A percentile compares a stretch with the other conserved stretches of the same genome.
phyloP scores from a whole-genome alignment of 2,329 filamentous ascomycete genomes.

The Nemania abortiva region DNA sequence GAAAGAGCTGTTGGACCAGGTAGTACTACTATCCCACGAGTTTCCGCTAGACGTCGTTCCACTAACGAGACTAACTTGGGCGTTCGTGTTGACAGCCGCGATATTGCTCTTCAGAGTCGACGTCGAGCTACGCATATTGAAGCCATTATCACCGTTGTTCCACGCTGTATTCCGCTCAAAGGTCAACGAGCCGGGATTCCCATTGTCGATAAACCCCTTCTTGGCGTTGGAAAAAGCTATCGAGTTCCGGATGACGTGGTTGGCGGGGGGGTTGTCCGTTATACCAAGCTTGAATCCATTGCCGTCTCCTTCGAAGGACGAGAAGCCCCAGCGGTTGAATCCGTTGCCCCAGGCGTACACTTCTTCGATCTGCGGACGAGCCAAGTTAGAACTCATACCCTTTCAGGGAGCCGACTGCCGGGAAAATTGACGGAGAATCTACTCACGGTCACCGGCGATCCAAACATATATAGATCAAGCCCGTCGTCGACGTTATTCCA shows the following conservation, averaged over 20 bases:
- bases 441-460: constrained; percentile 54
- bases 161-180: constrained; percentile 60
- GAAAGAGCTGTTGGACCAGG: constrained; percentile 57
- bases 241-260: constrained; percentile 58
- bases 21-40: constrained; percentile 55
- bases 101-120: constrained; percentile 56
- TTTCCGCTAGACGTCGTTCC: constrained; percentile 52
- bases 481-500: constrained; percentile 66
- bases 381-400: background rate
- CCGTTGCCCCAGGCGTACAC: constrained; percentile 60
- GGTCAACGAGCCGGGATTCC: constrained; percentile 56
- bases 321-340: constrained; percentile 59
- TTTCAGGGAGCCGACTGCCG: background rate
- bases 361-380: constrained; percentile 49
- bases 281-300: constrained; percentile 62
- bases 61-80: constrained; percentile 45
- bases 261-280: constrained; percentile 55
- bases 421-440: background rate
- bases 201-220: constrained; percentile 62
- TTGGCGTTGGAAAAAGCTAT: constrained; percentile 58
- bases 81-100: constrained; percentile 53
- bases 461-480: constrained; percentile 58
- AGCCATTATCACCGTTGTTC: constrained; percentile 59
- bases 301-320: constrained; percentile 59
- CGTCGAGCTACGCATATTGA: constrained; percentile 54